Evolutionary conservation across 177 flowering plant species (phyloP), one percentile per base, ranked within the genome.

Genomic region (Vitis hybrid): DNA sequence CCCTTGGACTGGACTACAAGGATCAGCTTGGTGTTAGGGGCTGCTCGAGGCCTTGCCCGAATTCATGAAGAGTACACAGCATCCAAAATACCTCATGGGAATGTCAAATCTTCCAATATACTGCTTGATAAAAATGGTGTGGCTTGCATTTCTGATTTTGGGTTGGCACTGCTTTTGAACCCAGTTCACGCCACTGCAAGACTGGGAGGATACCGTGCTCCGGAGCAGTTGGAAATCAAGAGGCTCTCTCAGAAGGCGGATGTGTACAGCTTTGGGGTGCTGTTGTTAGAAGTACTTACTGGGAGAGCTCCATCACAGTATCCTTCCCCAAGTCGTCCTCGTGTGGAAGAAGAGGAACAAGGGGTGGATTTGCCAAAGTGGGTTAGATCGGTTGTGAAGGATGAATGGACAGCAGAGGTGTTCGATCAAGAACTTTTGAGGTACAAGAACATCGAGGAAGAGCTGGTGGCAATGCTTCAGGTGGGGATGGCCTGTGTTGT

Each of bases 1-100:
- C 98, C 99, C 12, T 62, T 95, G 75, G 99, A 95, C 73, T 95
- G 99, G 99, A 91, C 98, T 3, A 93, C 98, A 8, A 87, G 99
- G 76, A 84, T 91, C 73, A 86, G 98, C 75, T 77, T 95, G 79
- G 88, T 85, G 9, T 70, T 95, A 5, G 99, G 98, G 13, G 97
- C 99, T 1, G 97, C 98, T 48, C 79, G 94, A 1, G 99, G 99
- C n/a, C 83, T 95, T 1, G 91, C 93, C 6, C 69, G 81, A 52
- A 84, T 95, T 55, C 99, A 95, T 58, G 87, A 86, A 14, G 91
- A 93, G 67, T 91, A 91, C 75, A 65, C 74, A 6, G 69, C 72
- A 27, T 70, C 93, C 0, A 90, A 83, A 70, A 79, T 95, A 6
- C 97, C 98, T 2, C 99, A 95, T 56, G 99, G 99, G 19, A 95